phyloP scores from a whole-genome alignment of 345 rosid genomes.

The Populus pruinosa region DNA sequence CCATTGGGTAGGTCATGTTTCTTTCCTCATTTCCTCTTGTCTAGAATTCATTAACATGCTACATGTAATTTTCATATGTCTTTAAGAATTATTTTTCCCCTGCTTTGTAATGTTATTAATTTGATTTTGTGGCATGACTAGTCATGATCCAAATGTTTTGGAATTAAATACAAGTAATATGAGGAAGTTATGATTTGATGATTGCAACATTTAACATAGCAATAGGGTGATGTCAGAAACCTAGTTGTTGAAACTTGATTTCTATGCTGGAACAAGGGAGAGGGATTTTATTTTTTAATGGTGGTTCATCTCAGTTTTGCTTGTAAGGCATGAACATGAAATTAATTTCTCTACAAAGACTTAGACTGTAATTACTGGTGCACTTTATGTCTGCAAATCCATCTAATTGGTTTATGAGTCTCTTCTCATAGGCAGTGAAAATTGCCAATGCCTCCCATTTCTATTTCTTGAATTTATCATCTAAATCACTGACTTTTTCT shows the following conservation, averaged over 20 bases:
- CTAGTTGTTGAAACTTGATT: not conserved
- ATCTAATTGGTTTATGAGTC: not conserved
- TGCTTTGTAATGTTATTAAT: not conserved
- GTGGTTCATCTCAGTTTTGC: not conserved
- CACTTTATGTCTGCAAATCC: no score
- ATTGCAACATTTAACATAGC: not conserved
- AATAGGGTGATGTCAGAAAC: not conserved
- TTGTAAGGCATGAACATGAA: not conserved
- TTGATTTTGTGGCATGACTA: not conserved
- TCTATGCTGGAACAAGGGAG: not conserved
- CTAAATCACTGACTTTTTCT: not conserved
- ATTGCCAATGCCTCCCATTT: not conserved
- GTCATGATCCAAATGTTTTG: not conserved
- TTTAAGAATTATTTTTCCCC: not conserved
- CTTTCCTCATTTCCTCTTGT: not conserved
- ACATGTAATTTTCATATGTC: not conserved
- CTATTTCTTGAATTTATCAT: not conserved
- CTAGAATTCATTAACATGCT: not conserved
- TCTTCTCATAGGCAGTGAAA: not conserved
- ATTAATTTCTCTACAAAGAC: not conserved
- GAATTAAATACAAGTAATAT: not conserved
- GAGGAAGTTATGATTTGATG: not conserved
- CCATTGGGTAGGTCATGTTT: constrained; percentile 63
- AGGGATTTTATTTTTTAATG: not conserved
- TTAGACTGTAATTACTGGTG: not conserved